Conservation (phyloP, 2,329 filamentous ascomycete species). For the Aphanoascus verrucosus region DNA sequence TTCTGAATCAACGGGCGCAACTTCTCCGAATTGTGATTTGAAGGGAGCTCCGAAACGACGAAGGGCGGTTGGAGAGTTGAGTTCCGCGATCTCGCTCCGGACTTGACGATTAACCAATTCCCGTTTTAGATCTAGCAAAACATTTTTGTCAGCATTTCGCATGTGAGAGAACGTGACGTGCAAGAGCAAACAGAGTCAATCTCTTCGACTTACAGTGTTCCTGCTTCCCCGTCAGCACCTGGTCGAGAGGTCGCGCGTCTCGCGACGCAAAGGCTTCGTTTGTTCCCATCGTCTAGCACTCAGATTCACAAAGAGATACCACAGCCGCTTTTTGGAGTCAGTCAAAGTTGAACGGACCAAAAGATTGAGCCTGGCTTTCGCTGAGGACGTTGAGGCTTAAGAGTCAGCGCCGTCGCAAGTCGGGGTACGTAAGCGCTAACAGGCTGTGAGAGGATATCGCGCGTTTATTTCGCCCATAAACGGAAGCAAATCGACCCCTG, state of each 20-base stretch:
- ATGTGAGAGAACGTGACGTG: slow-evolving; percentile 1
- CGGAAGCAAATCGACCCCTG: no score
- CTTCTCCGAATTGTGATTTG: slow-evolving; percentile 80
- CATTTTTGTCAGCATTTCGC: neutral
- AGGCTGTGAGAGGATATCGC: no score
- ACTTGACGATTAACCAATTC: slow-evolving; percentile 88
- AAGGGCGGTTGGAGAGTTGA: slow-evolving; percentile 88
- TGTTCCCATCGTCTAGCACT: neutral
- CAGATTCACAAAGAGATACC: neutral
- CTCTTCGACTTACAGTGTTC: slow-evolving; percentile 63
- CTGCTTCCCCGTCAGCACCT: slow-evolving; percentile 74
- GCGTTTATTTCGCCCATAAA: no score
- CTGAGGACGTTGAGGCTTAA: no score
- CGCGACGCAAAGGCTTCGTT: neutral
- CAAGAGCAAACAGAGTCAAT: neutral
- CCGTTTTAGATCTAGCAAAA: slow-evolving; percentile 69
- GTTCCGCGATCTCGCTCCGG: slow-evolving; percentile 77
- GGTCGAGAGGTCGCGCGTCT: neutral
- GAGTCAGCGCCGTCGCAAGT: no score
- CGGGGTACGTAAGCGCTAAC: no score
- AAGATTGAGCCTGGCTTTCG: no score
- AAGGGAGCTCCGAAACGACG: slow-evolving; percentile 94
- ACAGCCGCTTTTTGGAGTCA: neutral
- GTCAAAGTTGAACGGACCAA: no score
- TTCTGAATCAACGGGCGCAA: slow-evolving; percentile 86